Percentiles rank a stretch among this genome's conserved stretches.
phyloP scores from a whole-genome alignment of 2,329 filamentous ascomycete species.

The Colletotrichum karsti region DNA sequence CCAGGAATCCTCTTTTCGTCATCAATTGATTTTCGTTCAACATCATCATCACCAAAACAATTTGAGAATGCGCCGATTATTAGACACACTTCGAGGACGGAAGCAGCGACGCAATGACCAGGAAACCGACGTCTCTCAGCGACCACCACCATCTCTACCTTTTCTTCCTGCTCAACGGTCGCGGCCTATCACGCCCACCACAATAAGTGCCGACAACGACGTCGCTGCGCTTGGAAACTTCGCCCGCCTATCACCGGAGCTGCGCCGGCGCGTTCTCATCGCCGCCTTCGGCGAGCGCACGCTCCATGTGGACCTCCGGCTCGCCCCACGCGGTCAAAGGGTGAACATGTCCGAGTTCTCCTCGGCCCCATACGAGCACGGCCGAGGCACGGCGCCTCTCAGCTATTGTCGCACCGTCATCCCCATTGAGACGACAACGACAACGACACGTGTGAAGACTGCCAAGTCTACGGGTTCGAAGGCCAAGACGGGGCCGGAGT shows the following conservation, averaged over 20 bases:
- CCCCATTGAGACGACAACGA: background rate
- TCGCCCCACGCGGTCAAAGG: background rate
- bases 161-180: slow-evolving; percentile 1
- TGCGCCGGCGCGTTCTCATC: slow-evolving; percentile 39
- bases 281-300: slow-evolving; percentile 34
- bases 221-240: slow-evolving; percentile 4
- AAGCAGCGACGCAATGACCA: background rate
- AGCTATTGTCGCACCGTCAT: background rate
- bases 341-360: background rate
- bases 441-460: background rate
- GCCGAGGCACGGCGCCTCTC: background rate
- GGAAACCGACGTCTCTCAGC: background rate
- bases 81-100: background rate
- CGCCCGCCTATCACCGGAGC: slow-evolving; percentile 40
- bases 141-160: background rate
- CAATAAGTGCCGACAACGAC: background rate
- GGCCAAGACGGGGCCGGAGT: slow-evolving; percentile 5
- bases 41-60: background rate
- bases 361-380: background rate
- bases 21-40: slow-evolving; percentile 8
- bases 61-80: background rate
- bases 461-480: background rate
- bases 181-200: background rate
- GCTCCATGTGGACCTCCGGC: slow-evolving; percentile 35
- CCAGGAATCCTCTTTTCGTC: no score